Percentiles rank a stretch among this genome's conserved stretches.
phyloP scores from a whole-genome alignment of 306 rosid species.

The Cucurbita argyrosperma region DNA sequence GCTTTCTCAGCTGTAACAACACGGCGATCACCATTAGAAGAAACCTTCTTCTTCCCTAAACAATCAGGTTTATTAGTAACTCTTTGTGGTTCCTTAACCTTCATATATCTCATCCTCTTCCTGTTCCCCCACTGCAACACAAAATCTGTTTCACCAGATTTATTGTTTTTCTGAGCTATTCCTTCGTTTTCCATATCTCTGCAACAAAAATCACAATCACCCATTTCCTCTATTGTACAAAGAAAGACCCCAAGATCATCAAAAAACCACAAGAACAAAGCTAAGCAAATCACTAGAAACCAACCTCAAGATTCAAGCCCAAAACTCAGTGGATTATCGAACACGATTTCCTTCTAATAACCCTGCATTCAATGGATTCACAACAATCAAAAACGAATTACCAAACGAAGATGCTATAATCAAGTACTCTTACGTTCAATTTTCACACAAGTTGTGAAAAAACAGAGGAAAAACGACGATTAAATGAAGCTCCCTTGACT shows the following conservation, averaged over 20 bases:
- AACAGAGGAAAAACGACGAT: neutral
- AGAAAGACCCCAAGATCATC: neutral
- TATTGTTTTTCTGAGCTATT: slow-evolving; percentile 17
- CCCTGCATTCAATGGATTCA: slow-evolving; percentile 14
- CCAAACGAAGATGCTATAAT: neutral
- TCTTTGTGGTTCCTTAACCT: slow-evolving; percentile 23
- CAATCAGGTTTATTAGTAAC: slow-evolving; percentile 10
- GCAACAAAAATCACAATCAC: slow-evolving; percentile 5
- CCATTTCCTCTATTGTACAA: neutral
- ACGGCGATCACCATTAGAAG: slow-evolving; percentile 19
- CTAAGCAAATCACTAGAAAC: neutral
- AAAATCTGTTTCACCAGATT: slow-evolving; percentile 29
- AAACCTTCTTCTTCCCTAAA: slow-evolving; percentile 25
- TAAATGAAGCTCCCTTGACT: neutral
- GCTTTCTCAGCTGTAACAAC: slow-evolving; percentile 16
- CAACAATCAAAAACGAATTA: neutral
- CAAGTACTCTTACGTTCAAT: neutral
- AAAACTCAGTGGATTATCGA: neutral
- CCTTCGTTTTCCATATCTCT: slow-evolving; percentile 38
- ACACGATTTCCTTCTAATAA: slow-evolving; percentile 4
- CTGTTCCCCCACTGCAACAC: slow-evolving; percentile 45
- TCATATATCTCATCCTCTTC: slow-evolving; percentile 37
- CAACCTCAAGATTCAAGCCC: slow-evolving; percentile 22
- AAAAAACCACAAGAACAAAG: neutral
- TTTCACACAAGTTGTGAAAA: neutral